Evolutionary conservation across 1,284 basidiomycete genomes (phyloP), one percentile per base, ranked within the genome.

Genomic region (Tilletia walkeri): DNA sequence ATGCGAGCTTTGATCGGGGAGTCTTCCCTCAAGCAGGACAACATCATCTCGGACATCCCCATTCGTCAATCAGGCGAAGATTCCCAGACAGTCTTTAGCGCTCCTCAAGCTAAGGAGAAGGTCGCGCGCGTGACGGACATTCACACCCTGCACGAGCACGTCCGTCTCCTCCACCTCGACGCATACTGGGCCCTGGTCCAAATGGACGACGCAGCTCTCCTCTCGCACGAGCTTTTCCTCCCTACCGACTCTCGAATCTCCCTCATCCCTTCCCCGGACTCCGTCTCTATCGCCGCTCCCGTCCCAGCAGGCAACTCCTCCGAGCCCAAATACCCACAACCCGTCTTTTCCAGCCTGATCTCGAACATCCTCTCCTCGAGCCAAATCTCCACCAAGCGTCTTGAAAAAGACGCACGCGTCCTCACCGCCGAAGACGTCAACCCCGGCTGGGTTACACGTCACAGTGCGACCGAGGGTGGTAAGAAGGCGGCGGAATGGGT

Each of bases 381-480:
- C 48, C 67, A 73, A 0, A 61, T 76, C 24, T 41, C 69, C 54
- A 63, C 67, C 0, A 49, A 49, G 14, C 65, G 70, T 2, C 72
- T 79, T 41, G 3, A 69, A 5, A 45, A 67, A 7, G 76, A 76
- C 39, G 71, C 75, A 12, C 68, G 73, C 56, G 69, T 76, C 67
- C 50, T 79, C 12, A 76, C 73, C 0, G 76, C 72, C 36, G 78
- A 79, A 68, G 20, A 47, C 4, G 47, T 69, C 1, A 41, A 70
- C 12, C 67, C 68, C 1, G 38, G 59, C 24, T 79, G 78, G 75
- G 65, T 71, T 41, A 69, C 66, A 2, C 66, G 78, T 18, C 76
- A 79, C 67, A 75, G 73, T 53, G 71, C 72, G 9, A 79, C 76
- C 12, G 73, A 68, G 54, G 76, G 76, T 6, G 76, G 75, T 0